Base-by-base conservation (phyloP, 1,284 basidiomycete genomes). In the Trametes pubescens region DNA sequence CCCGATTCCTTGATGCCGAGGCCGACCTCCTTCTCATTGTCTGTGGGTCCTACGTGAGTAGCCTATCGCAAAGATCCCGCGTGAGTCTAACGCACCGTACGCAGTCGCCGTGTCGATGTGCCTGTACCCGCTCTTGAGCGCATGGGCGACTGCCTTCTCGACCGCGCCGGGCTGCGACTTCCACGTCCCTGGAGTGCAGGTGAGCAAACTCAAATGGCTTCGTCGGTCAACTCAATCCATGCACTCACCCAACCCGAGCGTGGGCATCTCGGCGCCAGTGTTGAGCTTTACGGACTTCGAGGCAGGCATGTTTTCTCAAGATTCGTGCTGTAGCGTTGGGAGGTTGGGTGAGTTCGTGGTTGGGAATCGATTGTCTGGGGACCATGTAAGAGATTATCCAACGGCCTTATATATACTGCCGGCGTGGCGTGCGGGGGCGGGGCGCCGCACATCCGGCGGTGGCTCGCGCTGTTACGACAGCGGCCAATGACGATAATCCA, bases 1-100 rank as follows among this genome's bases (percentile, higher is more conserved):
- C 88, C 89, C 24, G 86, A 90, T 32, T 78, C 83, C 75, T 86
- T 87, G 81, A 96, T 90, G 48, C 93, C 94, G 67, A 88, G 73
- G 18, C 93, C 94, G 61, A 96, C 94, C 72, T 89, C 86, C 26
- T 76, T 76, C 75, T 91, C 89, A 70, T 91, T 91, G 59, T 78
- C 79, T 78, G 38, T 26, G 10, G 21, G 11, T 37, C 22, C 22
- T 37, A 47, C 18, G 8, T 40, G 35, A 22, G 16, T 29, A 21
- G 21, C 37, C 21, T 2, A 10, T 16, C 22, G 8, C 35, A 22
- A n/a, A 26, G 13, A 26, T 26, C 11, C 22, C 26, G 9, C 16
- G 22, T 35, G 46, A 2, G 46, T 10, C 16, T 46, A 4, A 72
- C 75, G 34, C 52, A 78, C 77, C 72, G 64, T 81, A 81, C 13